Evolutionary conservation across 2,329 filamentous ascomycete genomes (phyloP).

Genomic region (Pseudogymnoascus sp.): DNA sequence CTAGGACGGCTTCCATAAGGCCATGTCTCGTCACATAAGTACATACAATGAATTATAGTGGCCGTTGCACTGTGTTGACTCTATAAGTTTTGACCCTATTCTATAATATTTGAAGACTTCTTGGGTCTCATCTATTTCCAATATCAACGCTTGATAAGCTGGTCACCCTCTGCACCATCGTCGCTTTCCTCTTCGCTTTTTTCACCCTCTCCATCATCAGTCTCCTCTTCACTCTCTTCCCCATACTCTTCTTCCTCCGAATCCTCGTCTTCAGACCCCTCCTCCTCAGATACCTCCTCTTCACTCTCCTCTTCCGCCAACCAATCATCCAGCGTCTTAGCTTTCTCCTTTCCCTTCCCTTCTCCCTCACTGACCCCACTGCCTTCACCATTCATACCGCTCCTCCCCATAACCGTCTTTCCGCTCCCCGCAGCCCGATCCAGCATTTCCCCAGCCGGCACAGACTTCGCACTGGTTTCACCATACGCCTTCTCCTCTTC

Average conservation of each 20-base stretch:
- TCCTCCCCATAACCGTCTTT: slow-evolving; percentile 31
- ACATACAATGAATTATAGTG: not conserved
- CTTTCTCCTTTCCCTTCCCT: slow-evolving; percentile 29
- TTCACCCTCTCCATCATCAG: slow-evolving; percentile 38
- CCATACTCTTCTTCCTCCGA: slow-evolving; percentile 45
- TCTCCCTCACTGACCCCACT: slow-evolving; percentile 38
- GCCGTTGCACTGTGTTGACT: not conserved
- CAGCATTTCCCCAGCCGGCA: slow-evolving; percentile 55
- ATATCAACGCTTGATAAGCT: slow-evolving; percentile 23
- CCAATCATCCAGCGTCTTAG: slow-evolving; percentile 90
- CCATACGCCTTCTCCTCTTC: slow-evolving; percentile 34
- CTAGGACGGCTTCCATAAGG: too few species aligned
- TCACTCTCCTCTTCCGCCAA: slow-evolving; percentile 62
- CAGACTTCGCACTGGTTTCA: slow-evolving; percentile 30
- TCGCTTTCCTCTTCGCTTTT: slow-evolving; percentile 23
- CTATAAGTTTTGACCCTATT: not conserved
- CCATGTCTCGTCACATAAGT: not conserved
- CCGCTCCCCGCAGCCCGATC: slow-evolving; percentile 45
- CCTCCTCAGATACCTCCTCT: slow-evolving; percentile 46
- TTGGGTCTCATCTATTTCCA: slow-evolving; percentile 2
- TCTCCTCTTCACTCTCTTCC: slow-evolving; percentile 38
- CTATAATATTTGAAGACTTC: not conserved
- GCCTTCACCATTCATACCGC: slow-evolving; percentile 37
- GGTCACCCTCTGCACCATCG: slow-evolving; percentile 25
- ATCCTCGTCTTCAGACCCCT: slow-evolving; percentile 40